Conservation (phyloP, 495 filamentous ascomycete species). For the Cairneyella variabilis region DNA sequence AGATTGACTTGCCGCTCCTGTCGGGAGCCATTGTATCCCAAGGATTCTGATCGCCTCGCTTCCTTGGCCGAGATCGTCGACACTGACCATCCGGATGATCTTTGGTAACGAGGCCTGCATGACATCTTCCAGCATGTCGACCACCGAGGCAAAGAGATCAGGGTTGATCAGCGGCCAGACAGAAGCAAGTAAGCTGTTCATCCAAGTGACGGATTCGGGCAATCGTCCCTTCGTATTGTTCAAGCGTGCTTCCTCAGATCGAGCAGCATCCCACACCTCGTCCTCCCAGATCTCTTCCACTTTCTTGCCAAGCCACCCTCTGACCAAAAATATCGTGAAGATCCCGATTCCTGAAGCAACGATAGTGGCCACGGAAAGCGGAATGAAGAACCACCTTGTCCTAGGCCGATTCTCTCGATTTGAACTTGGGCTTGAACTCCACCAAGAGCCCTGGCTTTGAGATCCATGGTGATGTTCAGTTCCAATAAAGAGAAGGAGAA, state of each 20-base stretch:
- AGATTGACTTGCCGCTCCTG: conserved; percentile 55
- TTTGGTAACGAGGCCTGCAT: conserved; percentile 67
- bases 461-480: conserved; percentile 7
- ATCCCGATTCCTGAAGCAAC: conserved; percentile 29
- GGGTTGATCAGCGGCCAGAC: conserved; percentile 71
- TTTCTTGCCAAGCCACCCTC: conserved; percentile 50
- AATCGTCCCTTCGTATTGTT: conserved; percentile 36
- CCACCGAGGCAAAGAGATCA: conserved; percentile 59
- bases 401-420: not conserved
- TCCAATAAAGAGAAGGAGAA: conserved; percentile 15
- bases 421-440: too few relatives aligned
- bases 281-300: conserved; percentile 54
- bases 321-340: conserved; percentile 38
- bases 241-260: conserved; percentile 37
- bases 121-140: conserved; percentile 65
- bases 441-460: not conserved
- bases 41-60: conserved; percentile 61
- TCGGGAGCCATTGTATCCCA: conserved; percentile 62
- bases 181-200: conserved; percentile 58
- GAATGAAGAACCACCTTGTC: conserved; percentile 19
- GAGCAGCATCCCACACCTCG: conserved; percentile 57
- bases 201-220: conserved; percentile 61
- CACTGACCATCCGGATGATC: conserved; percentile 61
- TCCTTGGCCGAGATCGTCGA: conserved; percentile 67
- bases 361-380: conserved; percentile 21